Evolutionary conservation across 306 rosid species (phyloP).

Genomic region (Cyclanthera cordifolia): DNA sequence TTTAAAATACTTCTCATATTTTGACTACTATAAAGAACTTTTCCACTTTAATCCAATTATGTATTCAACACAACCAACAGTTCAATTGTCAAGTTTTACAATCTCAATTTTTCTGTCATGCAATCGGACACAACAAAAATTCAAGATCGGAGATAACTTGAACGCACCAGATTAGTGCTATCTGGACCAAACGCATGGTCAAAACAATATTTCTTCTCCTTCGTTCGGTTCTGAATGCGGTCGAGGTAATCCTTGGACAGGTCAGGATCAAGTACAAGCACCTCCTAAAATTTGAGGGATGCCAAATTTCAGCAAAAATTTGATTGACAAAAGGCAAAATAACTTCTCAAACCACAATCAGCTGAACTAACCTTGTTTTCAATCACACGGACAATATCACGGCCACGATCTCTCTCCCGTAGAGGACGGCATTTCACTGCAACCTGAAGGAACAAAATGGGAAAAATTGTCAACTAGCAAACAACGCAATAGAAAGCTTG

Average conservation of each 20-base stretch:
- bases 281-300: slow-evolving; percentile 27
- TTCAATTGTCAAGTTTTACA: background rate
- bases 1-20: background rate
- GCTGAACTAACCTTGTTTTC: slow-evolving; percentile 33
- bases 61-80: background rate
- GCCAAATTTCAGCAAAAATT: background rate
- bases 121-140: background rate
- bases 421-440: slow-evolving; percentile 51
- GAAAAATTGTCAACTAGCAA: background rate
- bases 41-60: background rate
- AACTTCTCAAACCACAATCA: background rate
- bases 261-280: slow-evolving; percentile 48
- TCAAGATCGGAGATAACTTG: background rate
- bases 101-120: background rate
- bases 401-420: slow-evolving; percentile 34
- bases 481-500: background rate
- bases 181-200: slow-evolving; percentile 48
- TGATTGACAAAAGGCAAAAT: background rate
- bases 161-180: slow-evolving; percentile 32
- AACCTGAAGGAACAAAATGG: slow-evolving; percentile 29
- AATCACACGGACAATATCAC: slow-evolving; percentile 43
- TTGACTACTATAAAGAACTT: background rate
- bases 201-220: slow-evolving; percentile 42
- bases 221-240: slow-evolving; percentile 49
- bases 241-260: slow-evolving; percentile 44